phyloP scores from a whole-genome alignment of 2,329 filamentous ascomycete species.

The Pseudogymnoascus sp. region DNA sequence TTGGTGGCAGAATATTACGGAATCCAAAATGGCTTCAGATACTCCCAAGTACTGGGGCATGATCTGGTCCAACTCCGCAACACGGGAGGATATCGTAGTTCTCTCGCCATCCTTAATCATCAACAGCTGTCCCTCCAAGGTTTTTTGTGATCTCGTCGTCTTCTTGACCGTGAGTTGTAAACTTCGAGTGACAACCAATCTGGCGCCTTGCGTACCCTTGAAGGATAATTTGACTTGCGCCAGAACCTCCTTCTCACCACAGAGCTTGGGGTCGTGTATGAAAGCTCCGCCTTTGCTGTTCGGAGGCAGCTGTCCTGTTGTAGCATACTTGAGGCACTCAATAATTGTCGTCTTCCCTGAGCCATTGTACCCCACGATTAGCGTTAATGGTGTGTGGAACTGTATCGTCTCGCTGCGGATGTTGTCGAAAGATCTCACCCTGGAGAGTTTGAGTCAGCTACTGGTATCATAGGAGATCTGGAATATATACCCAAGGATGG shows the following conservation, averaged over 20 bases:
- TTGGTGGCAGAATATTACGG: constrained; percentile 97
- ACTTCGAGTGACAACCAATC: constrained; percentile 76
- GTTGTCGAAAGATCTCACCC: constrained; percentile 79
- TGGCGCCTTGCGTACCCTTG: constrained; percentile 65
- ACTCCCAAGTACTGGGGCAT: constrained; percentile 85
- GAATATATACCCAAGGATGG: constrained; percentile 45
- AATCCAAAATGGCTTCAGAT: constrained; percentile 80
- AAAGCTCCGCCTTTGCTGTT: constrained; percentile 88
- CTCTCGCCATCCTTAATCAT: constrained; percentile 74
- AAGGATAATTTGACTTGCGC: constrained; percentile 91
- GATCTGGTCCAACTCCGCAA: constrained; percentile 72
- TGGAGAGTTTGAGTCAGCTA: constrained; percentile 22
- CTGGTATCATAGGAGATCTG: neutral
- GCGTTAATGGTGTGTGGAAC: constrained; percentile 83
- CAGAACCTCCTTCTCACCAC: constrained; percentile 77
- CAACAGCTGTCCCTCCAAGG: constrained; percentile 70
- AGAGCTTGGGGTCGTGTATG: constrained; percentile 92
- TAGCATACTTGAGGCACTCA: constrained; percentile 96
- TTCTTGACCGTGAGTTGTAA: constrained; percentile 85
- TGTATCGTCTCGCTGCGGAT: constrained; percentile 67
- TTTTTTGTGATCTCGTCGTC: constrained; percentile 65
- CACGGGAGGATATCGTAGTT: constrained; percentile 67
- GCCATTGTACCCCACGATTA: constrained; percentile 96
- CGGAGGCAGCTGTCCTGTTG: constrained; percentile 85
- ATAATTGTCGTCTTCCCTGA: constrained; percentile 99